A percentile compares a stretch with the other conserved stretches of the same genome.
phyloP scores from a whole-genome alignment of 2,329 filamentous ascomycete species.

The Byssothecium circinans region DNA sequence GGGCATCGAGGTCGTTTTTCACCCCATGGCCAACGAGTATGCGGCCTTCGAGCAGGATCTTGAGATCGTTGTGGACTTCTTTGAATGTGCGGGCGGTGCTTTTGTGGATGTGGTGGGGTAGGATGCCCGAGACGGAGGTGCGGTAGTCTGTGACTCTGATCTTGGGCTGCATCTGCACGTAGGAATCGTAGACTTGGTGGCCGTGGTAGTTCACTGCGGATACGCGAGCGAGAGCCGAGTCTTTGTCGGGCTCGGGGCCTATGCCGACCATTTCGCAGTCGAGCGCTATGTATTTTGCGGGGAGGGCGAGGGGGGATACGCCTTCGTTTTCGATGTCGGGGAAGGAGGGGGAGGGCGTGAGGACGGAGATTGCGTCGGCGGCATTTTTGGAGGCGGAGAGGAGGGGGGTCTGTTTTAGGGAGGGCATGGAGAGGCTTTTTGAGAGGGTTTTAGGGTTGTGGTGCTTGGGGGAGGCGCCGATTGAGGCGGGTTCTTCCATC shows the following conservation, averaged over 20 bases:
- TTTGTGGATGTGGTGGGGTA: conserved; percentile 68
- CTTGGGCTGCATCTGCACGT: conserved; percentile 66
- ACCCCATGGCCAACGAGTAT: conserved; percentile 84
- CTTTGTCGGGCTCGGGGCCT: conserved; percentile 62
- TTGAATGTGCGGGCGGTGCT: conserved; percentile 60
- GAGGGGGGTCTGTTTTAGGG: conserved; percentile 49
- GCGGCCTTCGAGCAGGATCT: conserved; percentile 66
- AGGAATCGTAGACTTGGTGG: conserved; percentile 90
- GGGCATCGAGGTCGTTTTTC: conserved; percentile 71
- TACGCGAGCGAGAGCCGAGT: conserved; percentile 80
- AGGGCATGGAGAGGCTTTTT: conserved; percentile 38
- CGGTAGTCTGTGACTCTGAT: conserved; percentile 87
- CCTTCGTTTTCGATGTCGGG: conserved; percentile 49
- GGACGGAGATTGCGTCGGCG: conserved; percentile 55
- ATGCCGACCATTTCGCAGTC: conserved; percentile 99
- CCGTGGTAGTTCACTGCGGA: conserved; percentile 94
- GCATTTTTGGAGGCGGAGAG: conserved; percentile 57
- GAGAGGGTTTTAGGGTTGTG: conserved; percentile 48
- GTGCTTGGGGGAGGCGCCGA: conserved; percentile 38
- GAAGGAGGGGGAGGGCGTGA: conserved; percentile 46
- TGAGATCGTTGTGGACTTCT: conserved; percentile 74
- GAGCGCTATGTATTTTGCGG: conserved; percentile 88
- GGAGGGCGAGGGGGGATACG: conserved; percentile 58
- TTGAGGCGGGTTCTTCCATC: conserved; percentile 40
- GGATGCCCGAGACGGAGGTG: conserved; percentile 81